Conservation (phyloP, 2,329 filamentous ascomycete genomes). For the Hypomyces perniciosus region DNA sequence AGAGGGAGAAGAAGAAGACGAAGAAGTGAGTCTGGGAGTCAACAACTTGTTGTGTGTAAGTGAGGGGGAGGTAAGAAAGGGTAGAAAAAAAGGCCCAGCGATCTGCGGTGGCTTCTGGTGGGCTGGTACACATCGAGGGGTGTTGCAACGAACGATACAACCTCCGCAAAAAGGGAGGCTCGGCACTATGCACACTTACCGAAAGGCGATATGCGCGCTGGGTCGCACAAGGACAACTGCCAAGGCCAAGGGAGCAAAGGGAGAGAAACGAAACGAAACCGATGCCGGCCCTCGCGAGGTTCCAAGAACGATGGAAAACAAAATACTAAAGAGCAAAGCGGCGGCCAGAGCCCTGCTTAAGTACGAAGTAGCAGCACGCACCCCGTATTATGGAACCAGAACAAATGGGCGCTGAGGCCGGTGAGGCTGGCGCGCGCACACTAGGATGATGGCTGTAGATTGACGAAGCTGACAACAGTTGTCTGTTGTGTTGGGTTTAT, state of each 20-base stretch:
- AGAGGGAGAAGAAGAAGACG: constrained; percentile 8
- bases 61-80: neutral
- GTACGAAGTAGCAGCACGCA: neutral
- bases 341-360: too few species aligned
- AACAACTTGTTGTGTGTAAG: constrained; percentile 5
- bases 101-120: neutral
- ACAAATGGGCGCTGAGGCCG: neutral
- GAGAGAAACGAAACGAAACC: neutral
- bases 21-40: constrained; percentile 16
- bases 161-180: neutral
- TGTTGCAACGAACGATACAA: neutral
- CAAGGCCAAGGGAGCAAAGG: neutral
- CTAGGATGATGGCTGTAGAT: neutral
- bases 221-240: constrained; percentile 8
- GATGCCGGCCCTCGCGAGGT: neutral
- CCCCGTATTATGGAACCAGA: too few species aligned
- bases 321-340: too few species aligned
- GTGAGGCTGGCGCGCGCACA: neutral
- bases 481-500: neutral
- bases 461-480: neutral
- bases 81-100: neutral
- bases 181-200: neutral
- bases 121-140: neutral
- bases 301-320: neutral
- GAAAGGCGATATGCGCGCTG: constrained; percentile 3